A percentile compares a stretch with the other conserved stretches of the same genome.
Conservation (phyloP, 441 rosid species). For the Metrosideros polymorpha region DNA sequence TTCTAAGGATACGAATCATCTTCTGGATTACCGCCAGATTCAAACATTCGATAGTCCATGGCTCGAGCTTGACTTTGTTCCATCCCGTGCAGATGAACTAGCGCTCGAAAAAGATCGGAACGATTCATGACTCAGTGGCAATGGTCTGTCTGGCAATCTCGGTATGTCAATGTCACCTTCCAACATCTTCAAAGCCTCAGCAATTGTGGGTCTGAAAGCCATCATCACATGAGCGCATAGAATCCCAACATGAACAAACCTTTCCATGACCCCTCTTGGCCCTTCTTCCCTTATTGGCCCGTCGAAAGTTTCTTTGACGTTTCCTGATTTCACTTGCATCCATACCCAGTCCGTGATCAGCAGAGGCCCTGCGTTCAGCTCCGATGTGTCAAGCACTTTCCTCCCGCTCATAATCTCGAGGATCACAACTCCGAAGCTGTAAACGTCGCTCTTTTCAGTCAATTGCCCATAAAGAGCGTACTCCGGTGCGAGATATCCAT, state of each 20-base stretch:
- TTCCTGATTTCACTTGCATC: conserved; percentile 32
- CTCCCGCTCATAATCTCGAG: conserved; percentile 53
- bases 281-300: conserved; percentile 28
- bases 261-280: conserved; percentile 45
- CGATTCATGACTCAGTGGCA: conserved; percentile 45
- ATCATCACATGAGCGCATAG: conserved; percentile 61
- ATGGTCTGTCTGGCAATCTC: conserved; percentile 45
- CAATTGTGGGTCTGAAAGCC: conserved; percentile 49
- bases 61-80: conserved; percentile 6
- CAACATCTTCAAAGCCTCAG: conserved; percentile 44
- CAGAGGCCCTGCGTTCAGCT: conserved; percentile 13
- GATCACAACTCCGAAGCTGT: conserved; percentile 48
- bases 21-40: not conserved
- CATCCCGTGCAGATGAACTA: not conserved
- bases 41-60: not conserved
- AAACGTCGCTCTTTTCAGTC: conserved; percentile 51
- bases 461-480: conserved; percentile 49
- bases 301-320: conserved; percentile 22
- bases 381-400: conserved; percentile 31
- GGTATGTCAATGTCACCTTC: conserved; percentile 58
- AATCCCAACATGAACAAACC: conserved; percentile 48
- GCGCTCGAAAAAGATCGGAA: conserved; percentile 12
- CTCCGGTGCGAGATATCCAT: conserved; percentile 51
- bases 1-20: not conserved
- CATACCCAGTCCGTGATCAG: conserved; percentile 62